These are phyloP conservation scores for Mortierella sp. DNA, from an alignment of 371 early-diverging fungal genomes.

Conservation along the genomic window DNA sequence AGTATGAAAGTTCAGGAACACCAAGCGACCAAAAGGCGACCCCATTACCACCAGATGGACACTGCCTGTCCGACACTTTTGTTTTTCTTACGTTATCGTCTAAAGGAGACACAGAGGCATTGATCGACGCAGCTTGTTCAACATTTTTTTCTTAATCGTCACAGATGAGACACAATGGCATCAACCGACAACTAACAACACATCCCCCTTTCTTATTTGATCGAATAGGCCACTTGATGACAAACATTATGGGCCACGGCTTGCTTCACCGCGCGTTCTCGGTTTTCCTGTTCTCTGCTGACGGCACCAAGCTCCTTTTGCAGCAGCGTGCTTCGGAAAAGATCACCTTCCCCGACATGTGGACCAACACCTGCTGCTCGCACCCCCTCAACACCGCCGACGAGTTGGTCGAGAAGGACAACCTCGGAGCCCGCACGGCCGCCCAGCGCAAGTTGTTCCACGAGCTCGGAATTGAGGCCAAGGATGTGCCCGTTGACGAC, in stretches of 20 bases:
- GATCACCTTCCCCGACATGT: constrained; percentile 97
- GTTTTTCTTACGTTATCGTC: too few relatives aligned
- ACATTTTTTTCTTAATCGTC: not conserved
- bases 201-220: not conserved
- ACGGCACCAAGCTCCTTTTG: constrained; percentile 83
- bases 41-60: too few relatives aligned
- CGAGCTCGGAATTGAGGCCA: constrained; percentile 92
- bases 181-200: not conserved
- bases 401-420: constrained; percentile 86
- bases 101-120: too few relatives aligned
- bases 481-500: constrained; percentile 83
- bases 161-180: not conserved
- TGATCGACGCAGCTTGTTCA: too few relatives aligned
- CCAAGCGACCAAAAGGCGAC: too few relatives aligned
- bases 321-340: constrained; percentile 96
- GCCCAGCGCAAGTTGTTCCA: constrained; percentile 95
- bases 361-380: constrained; percentile 98
- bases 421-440: constrained; percentile 83
- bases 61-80: too few relatives aligned
- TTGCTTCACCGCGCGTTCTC: constrained; percentile 97
- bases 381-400: constrained; percentile 90
- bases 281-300: constrained; percentile 91
- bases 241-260: constrained; percentile 82
- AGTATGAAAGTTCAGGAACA: too few relatives aligned
- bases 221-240: constrained; percentile 89